Evolutionary conservation across 805 yeast genomes (phyloP).

Genomic region (Sugiyamaella americana): DNA sequence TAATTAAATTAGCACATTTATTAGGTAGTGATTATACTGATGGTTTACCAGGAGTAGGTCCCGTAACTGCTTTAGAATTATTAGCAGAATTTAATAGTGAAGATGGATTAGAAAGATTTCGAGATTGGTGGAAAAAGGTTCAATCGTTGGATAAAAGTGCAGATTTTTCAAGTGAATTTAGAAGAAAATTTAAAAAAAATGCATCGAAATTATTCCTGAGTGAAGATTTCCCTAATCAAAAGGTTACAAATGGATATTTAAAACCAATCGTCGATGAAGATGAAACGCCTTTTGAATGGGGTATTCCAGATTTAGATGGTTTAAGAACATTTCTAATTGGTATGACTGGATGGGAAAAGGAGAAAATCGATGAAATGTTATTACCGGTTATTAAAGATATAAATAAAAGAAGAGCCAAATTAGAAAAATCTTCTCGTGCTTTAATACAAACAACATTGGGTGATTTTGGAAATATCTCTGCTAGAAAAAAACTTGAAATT

Average conservation of each 20-base stretch:
- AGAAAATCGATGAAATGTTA: constrained; percentile 70
- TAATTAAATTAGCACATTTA: constrained; percentile 77
- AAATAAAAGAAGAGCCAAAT: constrained; percentile 37
- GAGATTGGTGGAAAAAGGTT: constrained; percentile 52
- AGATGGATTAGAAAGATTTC: constrained; percentile 40
- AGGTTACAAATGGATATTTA: constrained; percentile 66
- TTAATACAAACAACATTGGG: constrained; percentile 21
- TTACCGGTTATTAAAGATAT: constrained; percentile 79
- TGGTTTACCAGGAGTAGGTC: constrained; percentile 90
- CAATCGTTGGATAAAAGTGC: constrained; percentile 39
- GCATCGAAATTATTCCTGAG: constrained; percentile 51
- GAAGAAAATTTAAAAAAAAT: constrained; percentile 52
- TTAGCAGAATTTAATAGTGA: constrained; percentile 68
- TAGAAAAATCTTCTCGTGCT: constrained; percentile 4
- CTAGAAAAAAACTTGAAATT: constrained; percentile 22
- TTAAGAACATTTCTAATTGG: constrained; percentile 62
- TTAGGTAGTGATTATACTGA: constrained; percentile 94
- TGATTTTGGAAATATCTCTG: constrained; percentile 20
- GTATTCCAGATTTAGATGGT: constrained; percentile 76
- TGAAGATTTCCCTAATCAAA: constrained; percentile 60
- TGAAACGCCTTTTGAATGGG: constrained; percentile 78
- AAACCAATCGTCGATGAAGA: constrained; percentile 83
- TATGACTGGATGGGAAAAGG: constrained; percentile 75
- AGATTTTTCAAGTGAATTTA: constrained; percentile 40
- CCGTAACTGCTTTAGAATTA: constrained; percentile 85